Percentiles rank a stretch among this genome's conserved stretches.
These are phyloP conservation scores for Aphanomyces cochlioides DNA, from an alignment of 352 stramenopile species.

Conservation along the genomic window DNA sequence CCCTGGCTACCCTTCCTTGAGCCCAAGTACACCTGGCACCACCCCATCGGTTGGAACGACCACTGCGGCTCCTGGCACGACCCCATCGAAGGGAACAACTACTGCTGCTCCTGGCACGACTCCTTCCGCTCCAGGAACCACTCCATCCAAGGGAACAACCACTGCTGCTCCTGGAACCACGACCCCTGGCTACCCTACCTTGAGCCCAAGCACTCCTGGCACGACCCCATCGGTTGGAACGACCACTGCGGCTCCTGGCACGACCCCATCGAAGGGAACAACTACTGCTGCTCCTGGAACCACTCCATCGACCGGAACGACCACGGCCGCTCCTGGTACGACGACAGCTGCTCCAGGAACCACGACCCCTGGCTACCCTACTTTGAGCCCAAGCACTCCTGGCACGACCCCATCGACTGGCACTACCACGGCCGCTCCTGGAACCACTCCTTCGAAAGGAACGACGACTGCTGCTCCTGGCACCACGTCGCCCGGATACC, in stretches of 20 bases:
- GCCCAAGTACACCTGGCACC: not conserved
- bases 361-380: not conserved
- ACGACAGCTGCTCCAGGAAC: not conserved
- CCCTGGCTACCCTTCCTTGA: not conserved
- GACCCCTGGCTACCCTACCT: not conserved
- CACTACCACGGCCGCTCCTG: slow-evolving; percentile 1
- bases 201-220: not conserved
- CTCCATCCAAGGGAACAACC: not conserved
- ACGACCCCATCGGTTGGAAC: not conserved
- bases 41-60: not conserved
- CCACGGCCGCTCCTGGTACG: not conserved
- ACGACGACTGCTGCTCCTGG: not conserved
- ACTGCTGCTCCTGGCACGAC: not conserved
- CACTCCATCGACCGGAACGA: not conserved
- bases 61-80: not conserved
- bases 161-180: slow-evolving; percentile 2
- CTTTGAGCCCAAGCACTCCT: not conserved
- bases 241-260: not conserved
- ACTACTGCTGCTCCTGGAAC: slow-evolving; percentile 1
- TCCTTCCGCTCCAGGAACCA: not conserved
- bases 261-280: not conserved
- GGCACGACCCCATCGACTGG: not conserved
- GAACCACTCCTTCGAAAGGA: not conserved
- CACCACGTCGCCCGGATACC: not conserved
- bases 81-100: not conserved